These are phyloP conservation scores for Lactarius deliciosus DNA, from an alignment of 768 basidiomycete species.

Conservation along the genomic window DNA sequence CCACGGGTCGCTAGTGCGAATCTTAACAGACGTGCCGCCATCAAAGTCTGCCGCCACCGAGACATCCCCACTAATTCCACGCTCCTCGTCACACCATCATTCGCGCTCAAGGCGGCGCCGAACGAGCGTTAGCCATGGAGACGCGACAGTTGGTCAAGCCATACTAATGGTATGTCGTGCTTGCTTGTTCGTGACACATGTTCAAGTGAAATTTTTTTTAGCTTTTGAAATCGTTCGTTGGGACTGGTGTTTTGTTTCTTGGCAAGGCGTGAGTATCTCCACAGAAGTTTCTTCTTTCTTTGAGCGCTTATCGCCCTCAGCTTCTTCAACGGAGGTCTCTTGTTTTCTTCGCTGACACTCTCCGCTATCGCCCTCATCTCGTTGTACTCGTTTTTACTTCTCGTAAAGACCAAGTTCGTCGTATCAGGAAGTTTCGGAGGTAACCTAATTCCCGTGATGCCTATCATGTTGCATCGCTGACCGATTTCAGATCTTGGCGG, in stretches of 20 bases:
- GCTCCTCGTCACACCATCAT: slow-evolving; percentile 40
- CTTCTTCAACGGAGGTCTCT: slow-evolving; percentile 92
- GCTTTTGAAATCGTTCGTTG: slow-evolving; percentile 92
- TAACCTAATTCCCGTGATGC: slow-evolving; percentile 34
- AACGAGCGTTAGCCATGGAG: slow-evolving; percentile 67
- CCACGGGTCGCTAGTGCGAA: slow-evolving; percentile 13
- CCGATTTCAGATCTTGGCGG: slow-evolving; percentile 81
- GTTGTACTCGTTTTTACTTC: slow-evolving; percentile 88
- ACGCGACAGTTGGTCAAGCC: slow-evolving; percentile 88
- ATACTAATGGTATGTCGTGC: slow-evolving; percentile 74
- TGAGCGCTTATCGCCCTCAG: slow-evolving; percentile 39
- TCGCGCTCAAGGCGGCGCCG: slow-evolving; percentile 57
- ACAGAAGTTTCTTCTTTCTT: neutral
- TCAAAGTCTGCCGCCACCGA: slow-evolving; percentile 39
- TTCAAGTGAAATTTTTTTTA: slow-evolving; percentile 7
- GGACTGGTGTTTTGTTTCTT: slow-evolving; percentile 93
- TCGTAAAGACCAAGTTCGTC: slow-evolving; percentile 83
- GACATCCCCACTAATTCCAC: slow-evolving; percentile 54
- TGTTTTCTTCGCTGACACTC: slow-evolving; percentile 82
- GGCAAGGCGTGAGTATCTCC: slow-evolving; percentile 75
- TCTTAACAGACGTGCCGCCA: slow-evolving; percentile 18
- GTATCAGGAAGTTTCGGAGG: slow-evolving; percentile 94
- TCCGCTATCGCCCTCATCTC: slow-evolving; percentile 82
- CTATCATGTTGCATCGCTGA: neutral
- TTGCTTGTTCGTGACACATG: neutral